phyloP scores from a whole-genome alignment of 164 flowering plant genomes.

The Stephania yunnanensis region DNA sequence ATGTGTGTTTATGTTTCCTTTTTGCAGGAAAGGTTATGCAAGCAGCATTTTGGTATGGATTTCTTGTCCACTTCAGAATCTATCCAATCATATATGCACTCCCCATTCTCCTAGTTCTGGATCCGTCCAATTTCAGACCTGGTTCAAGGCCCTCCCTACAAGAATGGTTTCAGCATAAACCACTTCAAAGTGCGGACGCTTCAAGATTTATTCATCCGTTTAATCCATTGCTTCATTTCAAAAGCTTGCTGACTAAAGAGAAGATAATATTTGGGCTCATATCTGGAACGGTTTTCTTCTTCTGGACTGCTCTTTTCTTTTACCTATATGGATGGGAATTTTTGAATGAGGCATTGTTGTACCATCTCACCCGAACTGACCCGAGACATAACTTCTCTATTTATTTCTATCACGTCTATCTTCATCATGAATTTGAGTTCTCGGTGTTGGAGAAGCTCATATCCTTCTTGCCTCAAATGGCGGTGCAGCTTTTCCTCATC shows the following conservation, averaged over 20 bases:
- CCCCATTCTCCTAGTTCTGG: conserved; percentile 69
- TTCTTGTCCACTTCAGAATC: conserved; percentile 87
- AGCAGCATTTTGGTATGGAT: conserved; percentile 92
- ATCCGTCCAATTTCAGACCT: conserved; percentile 34
- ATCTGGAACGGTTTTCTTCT: conserved; percentile 63
- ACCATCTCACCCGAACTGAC: conserved; percentile 95
- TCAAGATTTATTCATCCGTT: conserved; percentile 6
- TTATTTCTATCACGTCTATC: conserved; percentile 91
- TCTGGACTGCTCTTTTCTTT: conserved; percentile 59
- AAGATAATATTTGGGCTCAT: conserved; percentile 59
- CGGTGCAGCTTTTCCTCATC: conserved; percentile 69
- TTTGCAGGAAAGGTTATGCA: conserved; percentile 57
- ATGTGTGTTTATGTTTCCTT: conserved; percentile 1
- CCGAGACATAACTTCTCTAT: conserved; percentile 96
- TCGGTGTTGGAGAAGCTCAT: conserved; percentile 70
- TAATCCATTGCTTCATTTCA: conserved; percentile 23
- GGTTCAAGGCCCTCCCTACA: conserved; percentile 42
- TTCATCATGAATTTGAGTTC: conserved; percentile 55
- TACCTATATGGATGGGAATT: conserved; percentile 77
- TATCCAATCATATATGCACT: conserved; percentile 91
- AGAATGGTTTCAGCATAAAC: conserved; percentile 36
- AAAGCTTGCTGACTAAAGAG: conserved; percentile 38
- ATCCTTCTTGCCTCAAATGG: conserved; percentile 81
- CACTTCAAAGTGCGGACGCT: conserved; percentile 15
- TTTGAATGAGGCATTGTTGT: conserved; percentile 79